A percentile compares a stretch with the other conserved stretches of the same genome.
Conservation (phyloP, 306 rosid species). For the Cucurbita maxima region DNA sequence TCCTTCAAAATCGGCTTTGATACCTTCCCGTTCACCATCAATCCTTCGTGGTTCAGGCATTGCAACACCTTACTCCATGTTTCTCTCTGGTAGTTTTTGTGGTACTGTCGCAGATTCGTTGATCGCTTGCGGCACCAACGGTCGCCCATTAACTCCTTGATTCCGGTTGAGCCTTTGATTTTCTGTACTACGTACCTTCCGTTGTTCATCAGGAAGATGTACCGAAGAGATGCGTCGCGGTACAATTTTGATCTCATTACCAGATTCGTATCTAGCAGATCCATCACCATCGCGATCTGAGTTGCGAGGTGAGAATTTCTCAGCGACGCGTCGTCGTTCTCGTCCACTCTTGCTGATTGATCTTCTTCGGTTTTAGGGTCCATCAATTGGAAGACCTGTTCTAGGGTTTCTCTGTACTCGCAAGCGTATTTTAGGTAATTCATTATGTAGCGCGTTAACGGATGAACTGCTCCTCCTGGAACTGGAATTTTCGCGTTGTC, state of each 20-base stretch:
- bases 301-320: slow-evolving; percentile 29
- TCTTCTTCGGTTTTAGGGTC: not conserved
- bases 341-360: not conserved
- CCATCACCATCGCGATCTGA: slow-evolving; percentile 35
- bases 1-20: slow-evolving; percentile 50
- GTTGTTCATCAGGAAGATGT: slow-evolving; percentile 70
- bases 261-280: slow-evolving; percentile 45
- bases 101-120: slow-evolving; percentile 38
- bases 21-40: slow-evolving; percentile 32
- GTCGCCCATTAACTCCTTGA: slow-evolving; percentile 48
- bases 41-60: slow-evolving; percentile 47
- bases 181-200: slow-evolving; percentile 71
- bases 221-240: slow-evolving; percentile 27
- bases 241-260: slow-evolving; percentile 52
- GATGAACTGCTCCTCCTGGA: slow-evolving; percentile 68
- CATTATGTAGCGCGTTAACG: slow-evolving; percentile 67
- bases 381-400: slow-evolving; percentile 31
- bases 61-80: slow-evolving; percentile 58
- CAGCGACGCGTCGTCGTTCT: slow-evolving; percentile 5
- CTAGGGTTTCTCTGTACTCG: slow-evolving; percentile 56
- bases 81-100: slow-evolving; percentile 59
- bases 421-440: slow-evolving; percentile 64
- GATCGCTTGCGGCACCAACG: slow-evolving; percentile 59
- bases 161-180: slow-evolving; percentile 45
- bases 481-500: slow-evolving; percentile 50